Evolutionary conservation across 1,139 yeast species (phyloP), one percentile per base, ranked within the genome.

Genomic region (Diutina catenulata): DNA sequence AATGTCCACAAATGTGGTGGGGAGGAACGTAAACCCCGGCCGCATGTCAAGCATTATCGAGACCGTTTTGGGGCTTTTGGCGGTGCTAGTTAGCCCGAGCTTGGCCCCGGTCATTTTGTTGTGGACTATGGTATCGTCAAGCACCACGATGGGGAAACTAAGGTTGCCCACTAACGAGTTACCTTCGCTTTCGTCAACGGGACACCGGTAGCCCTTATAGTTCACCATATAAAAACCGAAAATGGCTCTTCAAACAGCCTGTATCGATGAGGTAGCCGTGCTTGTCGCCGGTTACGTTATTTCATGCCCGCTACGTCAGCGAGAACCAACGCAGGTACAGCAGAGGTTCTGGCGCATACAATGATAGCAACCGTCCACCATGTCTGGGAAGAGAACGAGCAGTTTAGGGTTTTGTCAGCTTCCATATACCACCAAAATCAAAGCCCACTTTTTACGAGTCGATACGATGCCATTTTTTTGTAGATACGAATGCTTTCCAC

Each of bases 11-110:
- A 83, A 60, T 3, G 74, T 53, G 36, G 70, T 59, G 0, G 94
- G 94, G 37, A 83, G 54, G 48, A 64, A 72, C 22, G 69, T 67
- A 49, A 60, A 68, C n/a, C 59, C 46, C 25, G 69, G 60, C 42
- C 84, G 60, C 3, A 83, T 60, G 49, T 82, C 91, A 21, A 83
- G 51, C 9, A 81, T 42, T 0, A 79, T 80, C 0, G 91, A 81
- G 16, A 68, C 53, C 2, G 65, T 53, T 7, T 14, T 16, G n/a
- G 21, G 18, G 27, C 42, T 49, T 16, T 51, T 48, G 33, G 55
- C 57, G 2, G 69, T 50, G 23, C 57, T 55, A 11, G 70, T 56
- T 18, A 54, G 42, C 0, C 66, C 55, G 22, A 60, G 48, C 32
- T 51, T 47, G 1, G 51, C 71, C 6, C 63, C 60, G 10, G n/a